Conservation (phyloP, 331 rosid genomes). For the Rosa hybrid region DNA sequence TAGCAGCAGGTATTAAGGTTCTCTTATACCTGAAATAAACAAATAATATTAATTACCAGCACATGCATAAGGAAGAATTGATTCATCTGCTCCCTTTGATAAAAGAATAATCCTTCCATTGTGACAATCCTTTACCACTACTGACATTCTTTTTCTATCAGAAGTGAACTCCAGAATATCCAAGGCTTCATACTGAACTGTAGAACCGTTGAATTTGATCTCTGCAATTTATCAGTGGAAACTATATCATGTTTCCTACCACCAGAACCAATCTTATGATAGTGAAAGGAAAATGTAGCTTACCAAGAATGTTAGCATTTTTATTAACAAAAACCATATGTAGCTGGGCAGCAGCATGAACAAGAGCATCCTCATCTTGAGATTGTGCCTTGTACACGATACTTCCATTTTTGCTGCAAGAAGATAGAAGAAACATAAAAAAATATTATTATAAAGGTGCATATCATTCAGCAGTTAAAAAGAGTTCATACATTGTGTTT, state of each 20-base stretch:
- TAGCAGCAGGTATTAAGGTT: constrained; percentile 1
- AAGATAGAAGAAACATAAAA: constrained; percentile 30
- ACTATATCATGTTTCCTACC: constrained; percentile 21
- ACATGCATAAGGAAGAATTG: constrained; percentile 77
- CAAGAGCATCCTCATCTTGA: constrained; percentile 99
- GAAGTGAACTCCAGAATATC: constrained; percentile 96
- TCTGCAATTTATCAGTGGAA: constrained; percentile 55
- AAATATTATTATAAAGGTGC: constrained; percentile 17
- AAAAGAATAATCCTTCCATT: constrained; percentile 83
- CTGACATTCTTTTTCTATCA: constrained; percentile 97
- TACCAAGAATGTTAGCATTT: constrained; percentile 75
- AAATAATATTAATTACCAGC: constrained; percentile 46
- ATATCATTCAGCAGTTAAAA: background rate
- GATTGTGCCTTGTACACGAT: constrained; percentile 95
- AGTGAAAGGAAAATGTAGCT: constrained; percentile 24
- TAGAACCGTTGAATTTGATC: constrained; percentile 71
- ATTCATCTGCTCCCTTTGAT: constrained; percentile 98
- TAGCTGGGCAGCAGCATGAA: constrained; percentile 82
- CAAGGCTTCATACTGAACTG: constrained; percentile 76
- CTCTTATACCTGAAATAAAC: background rate
- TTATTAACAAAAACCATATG: constrained; percentile 84
- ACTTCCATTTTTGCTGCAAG: constrained; percentile 76
- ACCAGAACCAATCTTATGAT: constrained; percentile 22
- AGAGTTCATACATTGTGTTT: background rate
- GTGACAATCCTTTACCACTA: constrained; percentile 82